Evolutionary conservation across 108 stramenopile species (phyloP).

Genomic region (Pseudonitzschia multiseries): DNA sequence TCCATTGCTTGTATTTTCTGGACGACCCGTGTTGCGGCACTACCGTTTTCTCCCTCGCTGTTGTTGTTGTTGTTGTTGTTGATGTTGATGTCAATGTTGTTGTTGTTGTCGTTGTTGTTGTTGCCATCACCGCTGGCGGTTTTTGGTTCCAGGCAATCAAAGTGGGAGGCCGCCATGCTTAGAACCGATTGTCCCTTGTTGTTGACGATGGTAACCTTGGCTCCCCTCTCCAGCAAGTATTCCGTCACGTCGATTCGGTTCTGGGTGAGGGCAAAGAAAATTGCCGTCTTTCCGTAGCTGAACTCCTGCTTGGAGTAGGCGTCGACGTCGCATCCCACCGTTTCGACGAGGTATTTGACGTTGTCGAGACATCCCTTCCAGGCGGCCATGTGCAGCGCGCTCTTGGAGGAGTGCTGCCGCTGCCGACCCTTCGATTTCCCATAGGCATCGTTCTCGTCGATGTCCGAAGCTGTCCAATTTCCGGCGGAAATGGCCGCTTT

Average conservation of each 20-base stretch:
- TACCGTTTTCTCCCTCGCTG: background rate
- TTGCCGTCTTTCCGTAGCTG: conserved; percentile 82
- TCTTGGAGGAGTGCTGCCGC: conserved; percentile 38
- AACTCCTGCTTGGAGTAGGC: conserved; percentile 46
- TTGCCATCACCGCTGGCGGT: background rate
- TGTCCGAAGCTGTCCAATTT: background rate
- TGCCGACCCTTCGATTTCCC: background rate
- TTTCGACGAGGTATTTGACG: conserved; percentile 49
- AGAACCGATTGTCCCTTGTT: conserved; percentile 85
- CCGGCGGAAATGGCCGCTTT: background rate
- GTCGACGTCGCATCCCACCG: conserved; percentile 51
- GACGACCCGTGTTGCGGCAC: background rate
- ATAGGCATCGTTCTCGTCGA: conserved; percentile 8
- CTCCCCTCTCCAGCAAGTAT: conserved; percentile 41
- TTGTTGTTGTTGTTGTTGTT: background rate
- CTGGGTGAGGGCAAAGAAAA: conserved; percentile 79
- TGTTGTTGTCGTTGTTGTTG: conserved; percentile 15
- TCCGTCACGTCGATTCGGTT: conserved; percentile 59
- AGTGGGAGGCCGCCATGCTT: conserved; percentile 48
- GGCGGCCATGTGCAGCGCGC: conserved; percentile 70
- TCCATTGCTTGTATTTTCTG: background rate
- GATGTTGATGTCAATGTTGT: conserved; percentile 11
- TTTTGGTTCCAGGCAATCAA: conserved; percentile 10
- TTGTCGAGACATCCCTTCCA: conserved; percentile 70
- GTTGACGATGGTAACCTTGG: conserved; percentile 74